phyloP scores from a whole-genome alignment of 371 early-diverging fungal genomes.

The Lichtheimia ramosa region DNA sequence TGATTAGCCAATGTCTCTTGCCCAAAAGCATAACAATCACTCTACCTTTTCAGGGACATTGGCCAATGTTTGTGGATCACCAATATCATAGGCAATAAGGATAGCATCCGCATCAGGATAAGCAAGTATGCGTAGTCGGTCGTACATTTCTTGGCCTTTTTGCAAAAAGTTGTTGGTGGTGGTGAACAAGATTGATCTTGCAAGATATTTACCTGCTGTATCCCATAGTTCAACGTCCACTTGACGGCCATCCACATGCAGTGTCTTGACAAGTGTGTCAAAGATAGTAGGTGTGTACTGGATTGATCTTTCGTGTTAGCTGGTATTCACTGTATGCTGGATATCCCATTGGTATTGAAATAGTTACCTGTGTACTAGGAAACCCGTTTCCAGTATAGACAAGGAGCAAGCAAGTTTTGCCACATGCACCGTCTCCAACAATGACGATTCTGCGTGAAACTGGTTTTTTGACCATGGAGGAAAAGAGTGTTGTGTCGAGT shows the following conservation, averaged over 20 bases:
- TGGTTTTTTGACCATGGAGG: not conserved
- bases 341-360: too few species aligned
- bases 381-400: slow-evolving; percentile 53
- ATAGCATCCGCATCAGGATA: slow-evolving; percentile 92
- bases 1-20: too few species aligned
- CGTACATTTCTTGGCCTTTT: slow-evolving; percentile 87
- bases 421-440: slow-evolving; percentile 69
- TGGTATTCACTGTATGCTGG: too few species aligned
- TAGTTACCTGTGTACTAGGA: slow-evolving; percentile 32
- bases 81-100: slow-evolving; percentile 81
- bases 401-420: slow-evolving; percentile 60
- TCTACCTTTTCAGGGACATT: slow-evolving; percentile 75
- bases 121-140: slow-evolving; percentile 85
- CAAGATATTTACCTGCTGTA: slow-evolving; percentile 55
- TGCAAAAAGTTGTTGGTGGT: not conserved
- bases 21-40: not conserved
- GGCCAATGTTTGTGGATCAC: slow-evolving; percentile 80
- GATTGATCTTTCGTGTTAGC: too few species aligned
- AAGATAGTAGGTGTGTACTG: slow-evolving; percentile 64
- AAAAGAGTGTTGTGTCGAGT: not conserved
- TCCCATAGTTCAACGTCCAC: slow-evolving; percentile 69
- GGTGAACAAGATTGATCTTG: not conserved
- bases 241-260: slow-evolving; percentile 60
- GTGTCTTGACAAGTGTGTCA: slow-evolving; percentile 65
- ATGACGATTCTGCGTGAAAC: slow-evolving; percentile 59